phyloP scores from a whole-genome alignment of 345 rosid species.

The Linum usitatissimum region DNA sequence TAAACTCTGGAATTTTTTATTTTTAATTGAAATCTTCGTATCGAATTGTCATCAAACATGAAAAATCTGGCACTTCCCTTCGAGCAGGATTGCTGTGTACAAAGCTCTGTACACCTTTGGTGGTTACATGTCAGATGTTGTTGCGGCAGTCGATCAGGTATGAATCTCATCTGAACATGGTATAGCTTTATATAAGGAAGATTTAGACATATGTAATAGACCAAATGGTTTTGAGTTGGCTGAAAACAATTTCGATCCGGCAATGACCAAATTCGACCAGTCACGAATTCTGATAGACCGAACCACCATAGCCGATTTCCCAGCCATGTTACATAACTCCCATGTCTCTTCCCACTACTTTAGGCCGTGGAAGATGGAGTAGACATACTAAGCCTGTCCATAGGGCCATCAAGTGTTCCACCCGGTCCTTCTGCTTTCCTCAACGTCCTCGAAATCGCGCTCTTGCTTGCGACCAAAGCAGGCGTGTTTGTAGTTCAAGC shows the following conservation, averaged over 20 bases:
- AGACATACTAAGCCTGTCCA: constrained; percentile 30
- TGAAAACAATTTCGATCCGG: too few relatives aligned
- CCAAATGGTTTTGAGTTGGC: too few relatives aligned
- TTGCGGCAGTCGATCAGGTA: constrained; percentile 48
- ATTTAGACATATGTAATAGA: too few relatives aligned
- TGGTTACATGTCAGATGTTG: constrained; percentile 42
- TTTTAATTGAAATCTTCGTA: too few relatives aligned
- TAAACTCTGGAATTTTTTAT: too few relatives aligned
- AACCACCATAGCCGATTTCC: too few relatives aligned
- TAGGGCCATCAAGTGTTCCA: constrained; percentile 37
- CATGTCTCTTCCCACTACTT: background rate
- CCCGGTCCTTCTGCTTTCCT: constrained; percentile 38
- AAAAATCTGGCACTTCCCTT: too few relatives aligned
- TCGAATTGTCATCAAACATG: too few relatives aligned
- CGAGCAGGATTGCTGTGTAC: constrained; percentile 33
- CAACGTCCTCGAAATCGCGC: constrained; percentile 32
- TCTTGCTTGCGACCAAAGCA: constrained; percentile 36
- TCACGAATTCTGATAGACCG: too few relatives aligned
- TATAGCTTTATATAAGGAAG: background rate
- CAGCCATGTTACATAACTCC: too few relatives aligned
- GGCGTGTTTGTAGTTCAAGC: constrained; percentile 43
- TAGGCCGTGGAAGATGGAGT: constrained; percentile 50
- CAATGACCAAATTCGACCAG: too few relatives aligned
- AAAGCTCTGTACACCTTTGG: constrained; percentile 40
- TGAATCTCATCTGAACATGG: background rate